These are phyloP conservation scores for Microbotryum scabiosae DNA, from an alignment of 1,284 basidiomycete species.

Conservation along the genomic window DNA sequence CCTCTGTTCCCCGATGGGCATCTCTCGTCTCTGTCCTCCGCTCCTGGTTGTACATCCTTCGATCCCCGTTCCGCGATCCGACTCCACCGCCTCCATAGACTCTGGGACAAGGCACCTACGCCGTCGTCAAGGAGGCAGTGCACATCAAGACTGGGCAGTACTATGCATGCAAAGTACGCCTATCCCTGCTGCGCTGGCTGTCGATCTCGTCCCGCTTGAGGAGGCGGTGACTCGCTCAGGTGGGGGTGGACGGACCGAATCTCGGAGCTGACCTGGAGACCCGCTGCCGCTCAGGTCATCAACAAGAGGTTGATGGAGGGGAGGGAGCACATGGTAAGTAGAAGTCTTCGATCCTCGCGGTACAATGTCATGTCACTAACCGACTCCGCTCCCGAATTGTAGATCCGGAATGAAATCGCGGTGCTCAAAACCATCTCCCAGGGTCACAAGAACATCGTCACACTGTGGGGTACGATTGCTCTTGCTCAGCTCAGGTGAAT, in stretches of 20 bases:
- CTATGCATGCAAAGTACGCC: slow-evolving; percentile 80
- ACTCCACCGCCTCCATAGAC: slow-evolving; percentile 11
- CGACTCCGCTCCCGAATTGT: not conserved
- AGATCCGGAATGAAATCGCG: slow-evolving; percentile 95
- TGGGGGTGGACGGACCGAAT: not conserved
- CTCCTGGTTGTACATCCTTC: not conserved
- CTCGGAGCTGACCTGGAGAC: not conserved
- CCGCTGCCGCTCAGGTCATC: slow-evolving; percentile 42
- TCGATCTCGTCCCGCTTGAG: too few species aligned
- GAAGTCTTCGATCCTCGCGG: not conserved
- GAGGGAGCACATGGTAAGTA: slow-evolving; percentile 46
- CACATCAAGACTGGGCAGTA: slow-evolving; percentile 81
- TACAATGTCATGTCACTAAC: too few species aligned
- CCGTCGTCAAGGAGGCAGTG: slow-evolving; percentile 85
- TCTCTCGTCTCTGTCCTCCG: not conserved
- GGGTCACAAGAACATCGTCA: slow-evolving; percentile 62
- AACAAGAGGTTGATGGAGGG: slow-evolving; percentile 91
- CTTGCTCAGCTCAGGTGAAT: not conserved
- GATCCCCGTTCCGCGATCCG: not conserved
- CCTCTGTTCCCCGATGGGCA: not conserved
- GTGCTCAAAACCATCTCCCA: slow-evolving; percentile 92
- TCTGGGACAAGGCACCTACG: slow-evolving; percentile 76
- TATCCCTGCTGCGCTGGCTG: not conserved
- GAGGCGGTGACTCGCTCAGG: not conserved
- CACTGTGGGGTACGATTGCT: slow-evolving; percentile 33